phyloP scores from a whole-genome alignment of 2,329 filamentous ascomycete genomes.

The Alternaria brassicicola region DNA sequence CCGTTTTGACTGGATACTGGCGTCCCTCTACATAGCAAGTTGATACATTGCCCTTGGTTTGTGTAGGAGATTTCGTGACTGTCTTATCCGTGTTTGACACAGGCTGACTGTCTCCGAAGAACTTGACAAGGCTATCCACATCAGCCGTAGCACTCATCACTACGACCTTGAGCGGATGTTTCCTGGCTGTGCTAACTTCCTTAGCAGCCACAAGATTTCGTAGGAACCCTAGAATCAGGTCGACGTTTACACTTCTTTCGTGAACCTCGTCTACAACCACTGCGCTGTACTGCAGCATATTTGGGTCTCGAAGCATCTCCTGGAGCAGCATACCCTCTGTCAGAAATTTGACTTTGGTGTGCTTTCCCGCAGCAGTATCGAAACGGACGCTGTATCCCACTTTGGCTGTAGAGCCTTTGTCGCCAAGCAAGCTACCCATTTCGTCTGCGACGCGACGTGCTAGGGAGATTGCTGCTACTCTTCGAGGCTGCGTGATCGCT shows the following conservation, averaged over 20 bases:
- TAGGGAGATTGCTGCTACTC: conserved; percentile 90
- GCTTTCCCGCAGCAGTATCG: conserved; percentile 81
- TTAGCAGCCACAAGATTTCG: conserved; percentile 72
- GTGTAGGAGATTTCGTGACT: conserved; percentile 7
- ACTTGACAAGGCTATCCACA: conserved; percentile 75
- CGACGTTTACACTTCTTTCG: conserved; percentile 92
- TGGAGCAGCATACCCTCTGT: conserved; percentile 97
- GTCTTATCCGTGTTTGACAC: conserved; percentile 15
- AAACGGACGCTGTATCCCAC: conserved; percentile 97
- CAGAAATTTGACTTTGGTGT: conserved; percentile 88
- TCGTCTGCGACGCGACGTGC: conserved; percentile 88
- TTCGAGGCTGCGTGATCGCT: conserved; percentile 90
- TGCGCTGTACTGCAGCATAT: conserved; percentile 83
- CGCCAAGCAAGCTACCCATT: conserved; percentile 69
- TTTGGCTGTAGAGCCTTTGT: conserved; percentile 62
- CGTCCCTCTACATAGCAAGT: conserved; percentile 79
- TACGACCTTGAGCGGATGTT: conserved; percentile 76
- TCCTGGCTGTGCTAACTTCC: conserved; percentile 68
- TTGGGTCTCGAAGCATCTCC: conserved; percentile 85
- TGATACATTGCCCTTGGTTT: conserved; percentile 35
- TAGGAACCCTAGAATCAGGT: conserved; percentile 86
- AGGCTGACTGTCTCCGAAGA: conserved; percentile 63
- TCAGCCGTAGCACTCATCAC: conserved; percentile 98
- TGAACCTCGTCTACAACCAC: conserved; percentile 96
- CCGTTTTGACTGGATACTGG: conserved; percentile 81